Conservation (phyloP, 805 yeast species). For the Tetrapisispora fleetii region DNA sequence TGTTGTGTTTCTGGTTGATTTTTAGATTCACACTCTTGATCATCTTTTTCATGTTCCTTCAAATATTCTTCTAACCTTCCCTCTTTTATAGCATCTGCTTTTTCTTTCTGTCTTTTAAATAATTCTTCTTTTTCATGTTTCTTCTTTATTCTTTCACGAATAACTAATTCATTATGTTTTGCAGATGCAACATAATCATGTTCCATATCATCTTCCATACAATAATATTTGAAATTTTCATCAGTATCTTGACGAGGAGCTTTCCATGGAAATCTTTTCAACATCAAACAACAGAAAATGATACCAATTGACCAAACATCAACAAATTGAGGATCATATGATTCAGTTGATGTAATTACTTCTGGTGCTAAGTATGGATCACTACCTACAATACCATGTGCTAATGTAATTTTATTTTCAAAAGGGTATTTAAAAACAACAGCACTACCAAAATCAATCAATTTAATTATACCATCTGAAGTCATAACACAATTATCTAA, state of each 20-base stretch:
- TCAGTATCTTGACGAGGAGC: conserved; percentile 57
- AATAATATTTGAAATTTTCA: conserved; percentile 58
- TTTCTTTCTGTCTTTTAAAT: conserved; percentile 4
- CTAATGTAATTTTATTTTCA: conserved; percentile 45
- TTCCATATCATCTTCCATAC: conserved; percentile 59
- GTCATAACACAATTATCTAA: conserved; percentile 78
- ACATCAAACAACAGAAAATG: conserved; percentile 78
- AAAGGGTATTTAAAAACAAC: conserved; percentile 74
- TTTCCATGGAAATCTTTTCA: conserved; percentile 82
- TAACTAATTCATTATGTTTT: conserved; percentile 54
- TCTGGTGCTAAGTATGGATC: conserved; percentile 87
- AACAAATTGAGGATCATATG: conserved; percentile 67
- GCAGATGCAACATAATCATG: conserved; percentile 71
- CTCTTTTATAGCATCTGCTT: conserved; percentile 4
- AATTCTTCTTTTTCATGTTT: conserved; percentile 8
- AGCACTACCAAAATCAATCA: conserved; percentile 79
- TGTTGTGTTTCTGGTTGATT: background rate
- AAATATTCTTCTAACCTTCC: conserved; percentile 5
- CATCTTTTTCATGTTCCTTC: conserved; percentile 2
- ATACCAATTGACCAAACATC: conserved; percentile 83
- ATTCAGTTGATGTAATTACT: conserved; percentile 41
- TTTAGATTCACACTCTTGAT: background rate
- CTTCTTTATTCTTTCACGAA: conserved; percentile 35
- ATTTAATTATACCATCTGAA: conserved; percentile 58
- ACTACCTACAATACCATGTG: conserved; percentile 75